A percentile compares a stretch with the other conserved stretches of the same genome.
Conservation (phyloP, 2,329 filamentous ascomycete species). For the Penicillium sp. region DNA sequence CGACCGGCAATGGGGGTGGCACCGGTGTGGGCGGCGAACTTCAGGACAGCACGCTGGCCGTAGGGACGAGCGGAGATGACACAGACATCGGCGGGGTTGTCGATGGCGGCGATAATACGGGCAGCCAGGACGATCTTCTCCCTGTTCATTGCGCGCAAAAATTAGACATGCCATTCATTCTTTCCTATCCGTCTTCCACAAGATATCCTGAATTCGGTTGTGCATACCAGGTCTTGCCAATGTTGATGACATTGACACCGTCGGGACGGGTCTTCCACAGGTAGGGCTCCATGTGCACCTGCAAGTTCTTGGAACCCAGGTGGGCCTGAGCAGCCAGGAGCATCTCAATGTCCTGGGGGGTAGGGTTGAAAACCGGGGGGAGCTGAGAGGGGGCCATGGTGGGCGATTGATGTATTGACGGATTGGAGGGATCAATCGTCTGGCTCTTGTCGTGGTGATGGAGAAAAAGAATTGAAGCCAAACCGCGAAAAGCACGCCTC, state of each 20-base stretch:
- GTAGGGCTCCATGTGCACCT: conserved; percentile 99
- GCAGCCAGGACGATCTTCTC: conserved; percentile 99
- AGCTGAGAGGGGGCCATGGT: conserved; percentile 96
- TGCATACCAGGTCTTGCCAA: conserved; percentile 98
- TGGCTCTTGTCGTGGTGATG: conserved; percentile 45
- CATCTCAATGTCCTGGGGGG: conserved; percentile 98
- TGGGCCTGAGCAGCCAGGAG: conserved; percentile 96
- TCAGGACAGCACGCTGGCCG: conserved; percentile 98
- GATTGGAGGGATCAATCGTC: conserved; percentile 46
- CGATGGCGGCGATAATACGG: conserved; percentile 96
- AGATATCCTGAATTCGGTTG: background rate
- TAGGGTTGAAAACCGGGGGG: conserved; percentile 93
- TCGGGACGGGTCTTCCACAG: conserved; percentile 99
- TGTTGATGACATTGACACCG: conserved; percentile 98
- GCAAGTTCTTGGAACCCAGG: conserved; percentile 97
- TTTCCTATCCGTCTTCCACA: background rate
- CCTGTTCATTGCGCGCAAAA: conserved; percentile 54
- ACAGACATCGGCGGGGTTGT: conserved; percentile 99
- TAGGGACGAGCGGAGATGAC: conserved; percentile 99
- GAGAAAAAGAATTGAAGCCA: conserved; percentile 31
- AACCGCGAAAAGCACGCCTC: conserved; percentile 31
- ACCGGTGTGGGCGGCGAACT: conserved; percentile 98
- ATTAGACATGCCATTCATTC: conserved; percentile 20
- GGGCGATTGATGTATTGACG: conserved; percentile 54
- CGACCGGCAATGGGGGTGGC: conserved; percentile 97